These are phyloP conservation scores for Populus tremula DNA, from an alignment of 345 rosid species.

Conservation along the genomic window DNA sequence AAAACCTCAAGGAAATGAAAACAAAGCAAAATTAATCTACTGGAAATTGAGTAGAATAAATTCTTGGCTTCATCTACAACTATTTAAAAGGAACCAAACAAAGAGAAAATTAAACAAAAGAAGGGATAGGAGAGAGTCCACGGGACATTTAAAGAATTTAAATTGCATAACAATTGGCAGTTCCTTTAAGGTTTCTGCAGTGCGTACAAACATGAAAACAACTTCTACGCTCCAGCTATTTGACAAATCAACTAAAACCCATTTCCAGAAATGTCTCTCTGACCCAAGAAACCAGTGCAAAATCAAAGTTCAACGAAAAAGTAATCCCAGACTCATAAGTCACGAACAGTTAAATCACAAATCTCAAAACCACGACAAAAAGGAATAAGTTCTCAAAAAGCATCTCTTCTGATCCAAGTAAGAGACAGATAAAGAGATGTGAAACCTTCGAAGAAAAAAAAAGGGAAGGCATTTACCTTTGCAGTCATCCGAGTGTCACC, in stretches of 20 bases:
- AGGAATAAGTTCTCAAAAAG: conserved; percentile 32
- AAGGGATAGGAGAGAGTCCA: conserved; percentile 13
- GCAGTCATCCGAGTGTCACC: conserved; percentile 11
- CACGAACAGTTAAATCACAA: conserved; percentile 9
- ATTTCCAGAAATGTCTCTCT: background rate
- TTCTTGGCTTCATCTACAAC: conserved; percentile 25
- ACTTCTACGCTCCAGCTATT: conserved; percentile 2
- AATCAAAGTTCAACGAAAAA: conserved; percentile 4
- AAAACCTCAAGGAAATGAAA: conserved; percentile 17
- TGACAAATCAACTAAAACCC: conserved; percentile 15
- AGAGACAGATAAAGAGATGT: conserved; percentile 43
- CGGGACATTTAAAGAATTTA: conserved; percentile 10
- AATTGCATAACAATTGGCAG: background rate
- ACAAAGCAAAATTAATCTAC: conserved; percentile 15
- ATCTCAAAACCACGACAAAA: conserved; percentile 11
- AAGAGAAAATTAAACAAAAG: background rate
- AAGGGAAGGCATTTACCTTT: conserved; percentile 34
- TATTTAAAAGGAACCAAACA: conserved; percentile 4
- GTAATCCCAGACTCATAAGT: background rate
- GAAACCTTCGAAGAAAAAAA: conserved; percentile 8
- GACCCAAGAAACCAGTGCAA: conserved; percentile 3
- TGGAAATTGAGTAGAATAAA: conserved; percentile 7
- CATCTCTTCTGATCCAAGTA: conserved; percentile 78
- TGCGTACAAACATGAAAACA: conserved; percentile 5
- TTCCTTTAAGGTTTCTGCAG: background rate